These are phyloP conservation scores for Excoecaria cochinchinensis DNA, from an alignment of 345 rosid species.

Conservation along the genomic window DNA sequence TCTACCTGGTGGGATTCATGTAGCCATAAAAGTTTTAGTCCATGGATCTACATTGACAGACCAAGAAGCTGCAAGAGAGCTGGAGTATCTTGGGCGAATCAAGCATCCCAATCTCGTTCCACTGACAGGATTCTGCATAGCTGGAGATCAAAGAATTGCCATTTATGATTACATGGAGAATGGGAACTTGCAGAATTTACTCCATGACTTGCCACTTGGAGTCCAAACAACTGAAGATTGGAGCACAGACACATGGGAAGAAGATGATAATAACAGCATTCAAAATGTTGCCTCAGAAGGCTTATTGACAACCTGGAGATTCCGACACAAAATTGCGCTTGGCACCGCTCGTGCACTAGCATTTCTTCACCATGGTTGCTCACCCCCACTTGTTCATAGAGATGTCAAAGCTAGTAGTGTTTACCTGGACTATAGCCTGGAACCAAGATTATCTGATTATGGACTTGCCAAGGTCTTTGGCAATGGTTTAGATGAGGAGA, in stretches of 20 bases:
- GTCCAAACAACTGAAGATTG: conserved; percentile 78
- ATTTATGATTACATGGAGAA: conserved; percentile 96
- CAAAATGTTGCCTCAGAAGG: conserved; percentile 64
- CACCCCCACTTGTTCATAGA: conserved; percentile 77
- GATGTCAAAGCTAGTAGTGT: conserved; percentile 91
- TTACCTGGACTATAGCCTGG: conserved; percentile 75
- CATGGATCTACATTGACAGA: conserved; percentile 86
- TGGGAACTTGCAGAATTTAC: conserved; percentile 88
- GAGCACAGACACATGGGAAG: conserved; percentile 89
- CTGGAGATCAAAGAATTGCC: conserved; percentile 92
- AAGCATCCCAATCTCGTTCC: conserved; percentile 93
- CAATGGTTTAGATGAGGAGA: conserved; percentile 63
- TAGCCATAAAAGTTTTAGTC: conserved; percentile 89
- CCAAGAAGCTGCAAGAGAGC: conserved; percentile 87
- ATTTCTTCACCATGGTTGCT: conserved; percentile 94
- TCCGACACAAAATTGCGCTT: conserved; percentile 79
- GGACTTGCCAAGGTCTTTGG: conserved; percentile 88
- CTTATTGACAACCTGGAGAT: conserved; percentile 67
- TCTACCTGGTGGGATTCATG: conserved; percentile 91
- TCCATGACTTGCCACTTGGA: conserved; percentile 84
- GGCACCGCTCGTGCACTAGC: conserved; percentile 93
- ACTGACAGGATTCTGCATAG: conserved; percentile 82
- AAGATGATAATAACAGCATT: conserved; percentile 54
- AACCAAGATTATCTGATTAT: conserved; percentile 86
- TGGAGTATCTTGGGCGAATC: conserved; percentile 82